Evolutionary conservation across 495 filamentous ascomycete genomes (phyloP).

Genomic region (Glutinoglossum americanum): DNA sequence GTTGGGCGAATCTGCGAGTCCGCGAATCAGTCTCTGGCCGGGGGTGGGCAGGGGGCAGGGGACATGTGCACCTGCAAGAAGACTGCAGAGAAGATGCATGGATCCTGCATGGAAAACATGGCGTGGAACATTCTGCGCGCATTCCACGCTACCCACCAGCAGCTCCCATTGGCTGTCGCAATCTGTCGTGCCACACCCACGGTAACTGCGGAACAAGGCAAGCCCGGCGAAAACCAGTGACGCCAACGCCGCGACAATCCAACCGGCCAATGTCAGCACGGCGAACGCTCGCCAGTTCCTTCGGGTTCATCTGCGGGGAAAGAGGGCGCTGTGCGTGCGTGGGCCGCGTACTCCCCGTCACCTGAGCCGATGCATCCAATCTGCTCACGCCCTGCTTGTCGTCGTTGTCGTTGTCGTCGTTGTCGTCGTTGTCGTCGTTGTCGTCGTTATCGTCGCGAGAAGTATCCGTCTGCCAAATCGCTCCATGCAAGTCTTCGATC

Average conservation of each 20-base stretch:
- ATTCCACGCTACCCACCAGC: background rate
- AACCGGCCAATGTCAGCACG: no score
- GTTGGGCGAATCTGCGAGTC: background rate
- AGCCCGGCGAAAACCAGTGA: no score
- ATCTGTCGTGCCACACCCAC: background rate
- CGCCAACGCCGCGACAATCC: no score
- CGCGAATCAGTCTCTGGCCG: background rate
- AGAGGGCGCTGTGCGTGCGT: background rate
- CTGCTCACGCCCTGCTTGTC: background rate
- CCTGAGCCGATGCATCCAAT: background rate
- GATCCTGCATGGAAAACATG: background rate
- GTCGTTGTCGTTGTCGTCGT: no score
- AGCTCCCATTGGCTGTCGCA: background rate
- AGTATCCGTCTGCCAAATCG: background rate
- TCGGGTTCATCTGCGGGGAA: background rate
- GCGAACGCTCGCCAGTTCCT: no score
- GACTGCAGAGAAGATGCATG: background rate
- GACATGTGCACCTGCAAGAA: background rate
- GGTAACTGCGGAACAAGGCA: background rate
- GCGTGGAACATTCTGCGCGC: background rate
- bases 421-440: no score
- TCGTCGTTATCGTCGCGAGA: background rate
- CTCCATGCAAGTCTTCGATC: background rate
- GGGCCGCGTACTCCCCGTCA: background rate
- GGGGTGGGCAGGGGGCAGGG: background rate